phyloP scores from a whole-genome alignment of 148 eudicot species.

The Vaccinium vitisidaea region DNA sequence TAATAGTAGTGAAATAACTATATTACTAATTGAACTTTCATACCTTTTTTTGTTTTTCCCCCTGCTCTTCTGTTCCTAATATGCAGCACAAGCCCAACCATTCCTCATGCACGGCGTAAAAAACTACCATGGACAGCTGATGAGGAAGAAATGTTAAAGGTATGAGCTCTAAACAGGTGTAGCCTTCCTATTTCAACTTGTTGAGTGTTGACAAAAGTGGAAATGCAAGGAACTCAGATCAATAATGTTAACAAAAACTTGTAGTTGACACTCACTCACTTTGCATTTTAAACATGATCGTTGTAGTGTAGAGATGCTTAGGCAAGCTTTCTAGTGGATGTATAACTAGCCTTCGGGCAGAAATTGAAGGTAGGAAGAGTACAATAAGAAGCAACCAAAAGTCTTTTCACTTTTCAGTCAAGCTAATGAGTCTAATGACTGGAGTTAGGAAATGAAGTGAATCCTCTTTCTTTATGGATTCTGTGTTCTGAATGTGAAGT shows the following conservation, averaged over 20 bases:
- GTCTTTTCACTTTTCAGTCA: background rate
- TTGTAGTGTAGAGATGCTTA: background rate
- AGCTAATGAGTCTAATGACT: background rate
- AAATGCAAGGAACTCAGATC: background rate
- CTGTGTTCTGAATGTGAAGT: background rate
- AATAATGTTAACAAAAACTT: background rate
- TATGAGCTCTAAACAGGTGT: constrained; percentile 14
- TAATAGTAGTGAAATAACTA: background rate
- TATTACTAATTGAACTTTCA: background rate
- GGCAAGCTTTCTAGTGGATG: background rate
- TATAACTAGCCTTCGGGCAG: background rate
- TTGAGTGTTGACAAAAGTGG: background rate
- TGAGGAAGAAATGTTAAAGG: constrained; percentile 69
- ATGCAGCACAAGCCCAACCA: constrained; percentile 29
- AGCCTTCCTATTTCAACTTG: background rate
- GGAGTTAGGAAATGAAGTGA: background rate
- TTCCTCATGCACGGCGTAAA: constrained; percentile 35
- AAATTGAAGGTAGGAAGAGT: background rate
- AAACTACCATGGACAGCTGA: constrained; percentile 52
- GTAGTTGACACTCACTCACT: background rate
- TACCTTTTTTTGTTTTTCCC: constrained; percentile 2
- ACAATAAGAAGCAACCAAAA: background rate
- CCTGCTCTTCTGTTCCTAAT: constrained; percentile 4
- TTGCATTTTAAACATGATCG: background rate
- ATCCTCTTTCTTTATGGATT: background rate